Percentiles rank a stretch among this genome's conserved stretches.
phyloP scores from a whole-genome alignment of 1,139 yeast species.

The Candida sp. region DNA sequence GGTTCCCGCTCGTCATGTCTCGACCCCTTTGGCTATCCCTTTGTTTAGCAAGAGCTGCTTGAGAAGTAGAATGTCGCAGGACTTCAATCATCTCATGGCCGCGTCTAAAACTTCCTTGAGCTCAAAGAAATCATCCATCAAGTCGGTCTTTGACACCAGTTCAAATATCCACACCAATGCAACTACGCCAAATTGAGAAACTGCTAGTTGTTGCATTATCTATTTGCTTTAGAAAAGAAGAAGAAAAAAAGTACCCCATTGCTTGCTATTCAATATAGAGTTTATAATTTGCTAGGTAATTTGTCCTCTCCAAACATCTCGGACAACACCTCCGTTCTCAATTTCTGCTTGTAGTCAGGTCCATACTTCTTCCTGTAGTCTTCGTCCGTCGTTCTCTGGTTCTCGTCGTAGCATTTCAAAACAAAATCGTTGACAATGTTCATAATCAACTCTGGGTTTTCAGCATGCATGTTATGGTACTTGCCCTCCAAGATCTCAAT shows the following conservation, averaged over 20 bases:
- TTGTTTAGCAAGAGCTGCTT: constrained; percentile 2
- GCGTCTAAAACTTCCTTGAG: constrained; percentile 2
- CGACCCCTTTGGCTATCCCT: constrained; percentile 7
- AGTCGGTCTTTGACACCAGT: constrained; percentile 3
- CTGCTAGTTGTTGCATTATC: background rate
- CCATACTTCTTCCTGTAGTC: constrained; percentile 12
- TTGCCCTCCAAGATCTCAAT: constrained; percentile 39
- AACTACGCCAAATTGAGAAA: constrained; percentile 4
- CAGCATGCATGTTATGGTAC: constrained; percentile 56
- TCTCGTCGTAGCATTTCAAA: constrained; percentile 6
- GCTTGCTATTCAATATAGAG: background rate
- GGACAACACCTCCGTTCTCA: constrained; percentile 9
- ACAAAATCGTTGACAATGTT: constrained; percentile 12
- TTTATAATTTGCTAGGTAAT: constrained; percentile 12
- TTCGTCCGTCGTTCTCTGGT: constrained; percentile 10
- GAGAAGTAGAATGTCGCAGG: background rate
- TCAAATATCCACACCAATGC: constrained; percentile 3
- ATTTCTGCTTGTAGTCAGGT: constrained; percentile 10
- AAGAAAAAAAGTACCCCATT: too few species aligned
- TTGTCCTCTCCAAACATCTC: constrained; percentile 8
- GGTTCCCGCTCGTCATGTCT: constrained; percentile 11
- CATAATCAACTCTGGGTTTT: constrained; percentile 50
- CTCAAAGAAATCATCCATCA: constrained; percentile 3
- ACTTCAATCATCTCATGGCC: background rate
- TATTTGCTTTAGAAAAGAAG: background rate